These are phyloP conservation scores for Gleditsia sinensis DNA, from an alignment of 306 rosid genomes.

Conservation along the genomic window DNA sequence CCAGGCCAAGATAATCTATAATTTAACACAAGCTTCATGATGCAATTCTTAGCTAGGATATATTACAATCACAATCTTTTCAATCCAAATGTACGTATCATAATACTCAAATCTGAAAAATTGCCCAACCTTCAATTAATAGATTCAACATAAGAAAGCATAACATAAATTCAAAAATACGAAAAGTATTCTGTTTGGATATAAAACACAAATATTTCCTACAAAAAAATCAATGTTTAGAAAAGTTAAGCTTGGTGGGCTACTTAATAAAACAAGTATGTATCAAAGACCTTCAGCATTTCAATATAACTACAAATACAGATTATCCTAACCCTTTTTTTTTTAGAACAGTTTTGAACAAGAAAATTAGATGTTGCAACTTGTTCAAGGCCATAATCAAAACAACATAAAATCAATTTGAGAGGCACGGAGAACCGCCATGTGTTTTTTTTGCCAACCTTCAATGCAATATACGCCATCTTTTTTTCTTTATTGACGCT, in stretches of 20 bases:
- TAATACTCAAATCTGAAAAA: no score
- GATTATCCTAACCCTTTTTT: neutral
- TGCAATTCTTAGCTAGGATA: neutral
- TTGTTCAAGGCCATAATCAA: neutral
- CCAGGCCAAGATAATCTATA: neutral
- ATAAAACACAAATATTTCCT: no score
- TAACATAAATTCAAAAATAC: neutral
- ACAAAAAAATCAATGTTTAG: neutral
- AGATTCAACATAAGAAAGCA: no score
- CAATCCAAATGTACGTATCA: no score
- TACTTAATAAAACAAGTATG: no score
- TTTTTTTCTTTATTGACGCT: neutral
- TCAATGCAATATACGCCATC: neutral
- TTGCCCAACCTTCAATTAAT: no score
- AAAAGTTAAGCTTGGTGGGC: neutral
- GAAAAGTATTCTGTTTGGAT: neutral
- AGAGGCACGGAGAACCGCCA: neutral
- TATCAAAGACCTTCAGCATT: neutral
- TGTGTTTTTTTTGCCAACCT: neutral
- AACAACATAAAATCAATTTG: neutral
- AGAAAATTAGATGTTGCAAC: neutral
- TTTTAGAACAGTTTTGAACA: neutral
- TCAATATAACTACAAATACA: neutral
- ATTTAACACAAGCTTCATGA: neutral
- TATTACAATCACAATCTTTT: no score